phyloP scores from a whole-genome alignment of 257 asterid genomes.

The Solanum medicagineum region DNA sequence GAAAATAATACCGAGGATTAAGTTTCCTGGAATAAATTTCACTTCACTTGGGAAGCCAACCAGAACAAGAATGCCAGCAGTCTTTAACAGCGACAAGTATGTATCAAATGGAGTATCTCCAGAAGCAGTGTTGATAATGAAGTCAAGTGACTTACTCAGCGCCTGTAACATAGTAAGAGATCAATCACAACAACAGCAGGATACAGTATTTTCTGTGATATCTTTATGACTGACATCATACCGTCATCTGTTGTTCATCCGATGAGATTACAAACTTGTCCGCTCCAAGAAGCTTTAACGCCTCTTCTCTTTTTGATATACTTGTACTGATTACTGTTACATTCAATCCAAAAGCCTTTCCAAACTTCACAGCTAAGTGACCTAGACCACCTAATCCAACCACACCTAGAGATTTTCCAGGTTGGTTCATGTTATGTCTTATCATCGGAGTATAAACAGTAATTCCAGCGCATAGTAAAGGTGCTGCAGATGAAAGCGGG shows the following conservation, averaged over 20 bases:
- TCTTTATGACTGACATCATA: background rate
- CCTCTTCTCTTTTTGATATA: slow-evolving; percentile 63
- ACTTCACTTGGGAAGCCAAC: slow-evolving; percentile 84
- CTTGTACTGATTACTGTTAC: slow-evolving; percentile 88
- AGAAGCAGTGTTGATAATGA: slow-evolving; percentile 70
- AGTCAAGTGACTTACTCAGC: slow-evolving; percentile 46
- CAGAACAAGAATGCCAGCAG: slow-evolving; percentile 58
- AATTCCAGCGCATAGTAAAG: slow-evolving; percentile 91
- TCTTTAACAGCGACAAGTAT: slow-evolving; percentile 53
- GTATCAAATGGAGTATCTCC: slow-evolving; percentile 57
- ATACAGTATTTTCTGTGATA: background rate
- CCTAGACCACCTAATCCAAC: slow-evolving; percentile 96
- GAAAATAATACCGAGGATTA: slow-evolving; percentile 32
- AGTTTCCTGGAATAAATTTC: slow-evolving; percentile 38
- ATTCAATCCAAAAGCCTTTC: slow-evolving; percentile 87
- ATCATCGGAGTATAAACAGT: slow-evolving; percentile 87
- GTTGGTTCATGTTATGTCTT: slow-evolving; percentile 70
- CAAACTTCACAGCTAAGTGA: slow-evolving; percentile 90
- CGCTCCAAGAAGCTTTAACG: slow-evolving; percentile 63
- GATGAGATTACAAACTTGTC: slow-evolving; percentile 70
- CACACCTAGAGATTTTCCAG: slow-evolving; percentile 83
- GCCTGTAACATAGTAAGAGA: slow-evolving; percentile 36
- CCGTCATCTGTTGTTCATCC: slow-evolving; percentile 66
- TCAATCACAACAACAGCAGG: background rate
- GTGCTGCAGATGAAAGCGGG: slow-evolving; percentile 73